Base-by-base conservation (phyloP, 2,329 filamentous ascomycete species). In the Trichoderma afroharzianum region DNA sequence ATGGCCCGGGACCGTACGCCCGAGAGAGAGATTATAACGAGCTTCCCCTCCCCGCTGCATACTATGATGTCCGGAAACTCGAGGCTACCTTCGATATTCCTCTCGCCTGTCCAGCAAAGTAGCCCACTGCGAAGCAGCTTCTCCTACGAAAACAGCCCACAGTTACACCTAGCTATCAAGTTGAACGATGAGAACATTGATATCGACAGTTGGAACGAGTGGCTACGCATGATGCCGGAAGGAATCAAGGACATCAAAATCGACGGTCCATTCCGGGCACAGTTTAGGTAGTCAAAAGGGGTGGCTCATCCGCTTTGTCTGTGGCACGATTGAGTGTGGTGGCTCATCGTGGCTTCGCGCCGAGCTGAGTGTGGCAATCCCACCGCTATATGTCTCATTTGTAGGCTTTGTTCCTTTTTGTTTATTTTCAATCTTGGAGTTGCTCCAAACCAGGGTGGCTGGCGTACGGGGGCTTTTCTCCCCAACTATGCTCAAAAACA, bases 191-290 rank as follows among this genome's bases (percentile, higher is more conserved):
- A 87, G 28, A 82, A 82, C 33, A 79, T 88, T 72, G 84, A 87
- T 72, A 77, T 85, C 68, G 86, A 89, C 64, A 84, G 80, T 69
- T 88, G 87, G 87, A 81, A 84, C 68, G 87, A 89, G 75, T 89
- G 87, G 87, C 78, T 90, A 73, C 84, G 87, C 26, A 80, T 86
- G 76, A 87, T 89, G 83, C 88, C 88, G 2, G 86, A 88, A 71
- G 85, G 86, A 8, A 83, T 89, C 74, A 84, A 81, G 74, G 87
- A 88, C 71, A 81, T 88, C 70, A 86, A 85, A 77, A 83, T 88
- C 57, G 87, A 89, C 28, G 85, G 85, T 3, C 85, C 86, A 24
- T 86, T 82, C 68, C 77, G 80, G 70, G 64, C 76, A 9, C 68
- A 73, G 3, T 77, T 78, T 59, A 72, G 76, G 66, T 78, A 71